Percentiles rank a stretch among this genome's conserved stretches.
Conservation (phyloP, 306 rosid species). For the Vigna nakashimae region DNA sequence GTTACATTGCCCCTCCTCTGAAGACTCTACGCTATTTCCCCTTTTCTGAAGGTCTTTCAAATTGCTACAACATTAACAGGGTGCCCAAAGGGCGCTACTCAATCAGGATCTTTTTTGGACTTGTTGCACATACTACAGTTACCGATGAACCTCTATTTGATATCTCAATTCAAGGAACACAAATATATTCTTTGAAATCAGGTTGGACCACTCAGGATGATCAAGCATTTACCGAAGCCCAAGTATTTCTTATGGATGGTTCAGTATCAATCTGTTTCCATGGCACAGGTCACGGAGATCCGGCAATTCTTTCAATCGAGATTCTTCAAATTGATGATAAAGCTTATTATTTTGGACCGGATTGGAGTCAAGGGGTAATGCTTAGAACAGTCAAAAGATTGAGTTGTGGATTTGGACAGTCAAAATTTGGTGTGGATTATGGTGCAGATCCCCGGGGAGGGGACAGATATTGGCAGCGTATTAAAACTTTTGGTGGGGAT, state of each 20-base stretch:
- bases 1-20: conserved; percentile 82
- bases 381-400: conserved; percentile 83
- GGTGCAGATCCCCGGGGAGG: conserved; percentile 78
- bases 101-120: conserved; percentile 84
- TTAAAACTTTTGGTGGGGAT: conserved; percentile 60
- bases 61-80: conserved; percentile 72
- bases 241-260: conserved; percentile 66
- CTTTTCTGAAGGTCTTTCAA: conserved; percentile 81
- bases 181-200: conserved; percentile 72
- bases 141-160: conserved; percentile 82
- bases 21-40: conserved; percentile 84
- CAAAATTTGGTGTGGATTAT: conserved; percentile 76
- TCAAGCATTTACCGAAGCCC: conserved; percentile 77
- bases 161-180: conserved; percentile 91
- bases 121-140: conserved; percentile 56
- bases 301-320: conserved; percentile 91
- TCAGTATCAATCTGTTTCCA: conserved; percentile 90
- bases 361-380: conserved; percentile 62
- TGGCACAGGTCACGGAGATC: conserved; percentile 99
- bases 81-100: conserved; percentile 91
- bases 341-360: conserved; percentile 70
- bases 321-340: conserved; percentile 82
- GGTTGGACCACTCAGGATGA: conserved; percentile 89
- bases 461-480: conserved; percentile 82
- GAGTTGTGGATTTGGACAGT: conserved; percentile 80